Evolutionary conservation across 495 filamentous ascomycete species (phyloP).

Genomic region (Penicillium nucicola): DNA sequence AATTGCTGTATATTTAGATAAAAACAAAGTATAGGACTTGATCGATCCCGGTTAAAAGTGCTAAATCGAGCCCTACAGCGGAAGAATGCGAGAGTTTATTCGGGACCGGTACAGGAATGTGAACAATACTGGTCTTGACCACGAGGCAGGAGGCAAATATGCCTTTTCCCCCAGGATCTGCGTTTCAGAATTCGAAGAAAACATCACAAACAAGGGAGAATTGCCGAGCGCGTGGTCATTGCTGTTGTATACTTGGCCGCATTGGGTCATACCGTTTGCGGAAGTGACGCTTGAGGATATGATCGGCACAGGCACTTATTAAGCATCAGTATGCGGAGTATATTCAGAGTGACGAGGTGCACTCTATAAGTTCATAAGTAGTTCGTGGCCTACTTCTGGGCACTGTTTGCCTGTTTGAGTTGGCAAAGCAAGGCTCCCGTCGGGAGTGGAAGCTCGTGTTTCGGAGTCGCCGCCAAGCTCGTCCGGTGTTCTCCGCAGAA

Average conservation of each 20-base stretch:
- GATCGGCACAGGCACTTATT: not conserved
- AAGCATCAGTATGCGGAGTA: no score
- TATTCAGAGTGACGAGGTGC: no score
- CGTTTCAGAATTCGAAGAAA: not conserved
- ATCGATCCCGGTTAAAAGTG: not conserved
- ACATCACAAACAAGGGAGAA: not conserved
- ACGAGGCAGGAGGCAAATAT: slow-evolving; percentile 14
- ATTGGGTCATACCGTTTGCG: slow-evolving; percentile 2
- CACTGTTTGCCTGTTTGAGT: no score
- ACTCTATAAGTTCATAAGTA: no score
- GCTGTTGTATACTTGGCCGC: not conserved
- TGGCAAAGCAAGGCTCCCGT: no score
- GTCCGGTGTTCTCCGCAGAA: not conserved
- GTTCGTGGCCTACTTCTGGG: no score
- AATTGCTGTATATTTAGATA: no score
- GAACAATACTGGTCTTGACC: slow-evolving; percentile 9
- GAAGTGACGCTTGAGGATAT: slow-evolving; percentile 3
- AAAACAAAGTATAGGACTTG: no score
- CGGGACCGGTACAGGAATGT: slow-evolving; percentile 24
- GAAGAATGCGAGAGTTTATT: slow-evolving; percentile 23
- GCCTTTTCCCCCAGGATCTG: not conserved
- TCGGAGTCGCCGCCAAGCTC: not conserved
- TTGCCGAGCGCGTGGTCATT: slow-evolving; percentile 1
- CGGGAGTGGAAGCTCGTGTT: no score
- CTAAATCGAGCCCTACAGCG: slow-evolving; percentile 9